Evolutionary conservation across 2,329 filamentous ascomycete genomes (phyloP).

Genomic region (Intubia oerlemansii): DNA sequence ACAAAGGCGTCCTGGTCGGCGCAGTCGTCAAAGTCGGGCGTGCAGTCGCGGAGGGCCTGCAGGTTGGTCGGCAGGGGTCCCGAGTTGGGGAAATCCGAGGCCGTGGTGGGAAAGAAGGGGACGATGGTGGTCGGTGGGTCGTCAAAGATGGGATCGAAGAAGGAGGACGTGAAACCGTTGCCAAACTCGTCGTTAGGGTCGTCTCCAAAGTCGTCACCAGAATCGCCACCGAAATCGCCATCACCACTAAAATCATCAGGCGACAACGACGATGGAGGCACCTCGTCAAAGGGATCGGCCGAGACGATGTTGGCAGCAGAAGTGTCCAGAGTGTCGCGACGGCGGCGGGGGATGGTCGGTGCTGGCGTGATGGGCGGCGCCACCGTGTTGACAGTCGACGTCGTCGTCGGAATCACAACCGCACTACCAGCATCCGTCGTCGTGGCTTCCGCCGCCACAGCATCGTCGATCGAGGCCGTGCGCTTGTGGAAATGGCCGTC

Average conservation of each 20-base stretch:
- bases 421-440: not conserved
- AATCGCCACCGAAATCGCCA: not conserved
- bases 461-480: not conserved
- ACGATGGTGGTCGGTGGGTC: too few species aligned
- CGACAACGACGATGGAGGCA: too few species aligned
- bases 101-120: too few species aligned
- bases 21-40: slow-evolving; percentile 3
- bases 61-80: not conserved
- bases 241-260: too few species aligned
- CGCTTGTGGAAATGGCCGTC: too few species aligned
- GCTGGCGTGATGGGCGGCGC: too few species aligned
- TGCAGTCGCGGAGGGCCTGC: slow-evolving; percentile 2
- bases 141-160: too few species aligned
- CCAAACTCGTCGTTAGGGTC: not conserved
- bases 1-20: slow-evolving; percentile 6
- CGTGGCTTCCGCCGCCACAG: not conserved
- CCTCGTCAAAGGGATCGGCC: not conserved
- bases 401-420: not conserved
- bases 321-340: not conserved
- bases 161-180: too few species aligned
- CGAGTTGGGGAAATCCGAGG: not conserved
- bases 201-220: not conserved
- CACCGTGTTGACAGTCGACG: not conserved
- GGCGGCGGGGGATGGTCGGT: too few species aligned
- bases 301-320: not conserved